Evolutionary conservation across 305 asterid genomes (phyloP).

Genomic region (Coffea humblotiana): DNA sequence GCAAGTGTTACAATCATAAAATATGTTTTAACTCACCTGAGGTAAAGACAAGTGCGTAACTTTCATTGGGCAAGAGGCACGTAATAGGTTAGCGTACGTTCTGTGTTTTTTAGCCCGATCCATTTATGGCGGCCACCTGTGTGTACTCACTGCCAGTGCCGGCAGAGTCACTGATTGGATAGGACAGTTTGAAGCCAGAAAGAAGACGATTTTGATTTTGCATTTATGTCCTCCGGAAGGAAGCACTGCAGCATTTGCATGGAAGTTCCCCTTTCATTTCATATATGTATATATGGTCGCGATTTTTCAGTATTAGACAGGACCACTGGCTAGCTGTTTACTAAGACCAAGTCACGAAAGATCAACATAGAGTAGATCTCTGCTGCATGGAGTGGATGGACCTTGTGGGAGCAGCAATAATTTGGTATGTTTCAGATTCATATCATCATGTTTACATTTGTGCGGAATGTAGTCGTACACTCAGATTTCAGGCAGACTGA

Average conservation of each 20-base stretch:
- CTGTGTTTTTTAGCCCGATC: not conserved
- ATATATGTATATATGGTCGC: not conserved
- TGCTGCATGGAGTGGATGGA: not conserved
- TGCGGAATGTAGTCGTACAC: not conserved
- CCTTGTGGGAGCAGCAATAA: not conserved
- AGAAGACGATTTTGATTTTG: not conserved
- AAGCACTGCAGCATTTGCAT: not conserved
- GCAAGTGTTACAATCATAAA: too few species aligned
- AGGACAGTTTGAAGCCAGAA: not conserved
- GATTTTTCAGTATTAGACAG: not conserved
- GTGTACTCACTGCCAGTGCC: not conserved
- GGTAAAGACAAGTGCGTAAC: not conserved
- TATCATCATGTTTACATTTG: not conserved
- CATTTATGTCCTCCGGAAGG: not conserved
- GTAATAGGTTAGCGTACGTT: not conserved
- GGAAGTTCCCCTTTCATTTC: not conserved
- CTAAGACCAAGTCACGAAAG: not conserved
- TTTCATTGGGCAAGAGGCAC: constrained; percentile 1
- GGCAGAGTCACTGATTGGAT: constrained; percentile 1
- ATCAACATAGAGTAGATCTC: not conserved
- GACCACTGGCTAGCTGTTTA: not conserved
- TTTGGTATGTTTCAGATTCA: not conserved
- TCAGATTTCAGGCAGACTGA: not conserved
- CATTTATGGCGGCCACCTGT: not conserved
- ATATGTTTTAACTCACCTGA: not conserved